Evolutionary conservation across 2,329 filamentous ascomycete species (phyloP), one percentile per base, ranked within the genome.

Genomic region (Penicillium freii): DNA sequence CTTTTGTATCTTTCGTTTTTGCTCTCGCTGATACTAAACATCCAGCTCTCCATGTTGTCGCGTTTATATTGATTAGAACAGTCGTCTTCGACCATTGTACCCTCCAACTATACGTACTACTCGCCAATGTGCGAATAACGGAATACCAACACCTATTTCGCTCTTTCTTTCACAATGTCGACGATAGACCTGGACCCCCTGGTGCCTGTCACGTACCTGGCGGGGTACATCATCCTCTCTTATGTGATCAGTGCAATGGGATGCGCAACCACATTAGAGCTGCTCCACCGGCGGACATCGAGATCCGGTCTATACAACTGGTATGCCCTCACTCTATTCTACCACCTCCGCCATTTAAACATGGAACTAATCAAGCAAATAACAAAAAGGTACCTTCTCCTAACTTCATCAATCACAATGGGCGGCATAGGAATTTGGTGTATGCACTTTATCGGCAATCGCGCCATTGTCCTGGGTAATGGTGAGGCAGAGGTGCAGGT

Each of bases 381-480:
- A 54, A 45, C 56, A 1, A 17, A 15, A 60, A 87, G 86, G 75
- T 79, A 87, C 61, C 78, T 90, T 1, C 78, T 91, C 3, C 65
- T 86, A 13, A 82, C 83, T 36, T 84, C 88, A 6, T 84, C 88
- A 5, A 77, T 90, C 27, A 83, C 85, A 3, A 90, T 91, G 87
- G 88, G 88, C 8, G 88, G 87, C 3, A 85, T 91, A 59, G 80
- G 87, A 39, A 89, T 89, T 57, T 91, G 87, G 87, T 88, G 83
- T 66, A 89, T 90, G 89, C 90, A 94, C 71, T 93, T 90, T 67
- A 88, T 94, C 63, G 91, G 90, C 23, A 93, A 94, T 70, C 82
- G 88, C 51, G 90, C 91, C 15, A 89, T 93, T 59, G 78, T 88
- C 27, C 81, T 96, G 19, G 87, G 82, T 39, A 64, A 86, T 61